Base-by-base conservation (phyloP, 768 basidiomycete species). In the Inosperma sp. region DNA sequence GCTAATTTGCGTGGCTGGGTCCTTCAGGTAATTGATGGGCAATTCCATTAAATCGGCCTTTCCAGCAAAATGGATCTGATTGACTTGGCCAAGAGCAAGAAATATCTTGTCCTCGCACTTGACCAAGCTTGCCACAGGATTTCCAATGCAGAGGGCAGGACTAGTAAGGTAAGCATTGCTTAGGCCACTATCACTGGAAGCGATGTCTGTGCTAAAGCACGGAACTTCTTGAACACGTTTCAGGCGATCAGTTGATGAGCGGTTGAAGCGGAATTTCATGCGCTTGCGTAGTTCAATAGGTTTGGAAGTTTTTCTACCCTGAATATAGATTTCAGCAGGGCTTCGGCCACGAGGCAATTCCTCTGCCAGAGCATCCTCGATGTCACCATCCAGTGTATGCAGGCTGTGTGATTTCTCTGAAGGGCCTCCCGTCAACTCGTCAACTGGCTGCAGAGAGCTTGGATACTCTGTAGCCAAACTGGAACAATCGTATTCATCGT, bases 191-290 rank as follows among this genome's bases (percentile, higher is more conserved):
- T 41, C 13, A 7, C 16, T 41, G 22, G 39, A 21, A 13, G 22
- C 39, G 7, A 25, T 41, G 31, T n/a, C 22, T n/a, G 22, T 7
- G 16, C 27, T n/a, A 54, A 31, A 52, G n/a, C 58, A 23, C 17
- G 35, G 33, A 27, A 60, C 22, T 16, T 33, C 48, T 31, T 59
- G 55, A 3, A 60, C 59, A 14, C 54, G 56, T 21, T 52, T 52
- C 10, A 60, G 39, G 10, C 53, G 44, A 35, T 60, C 59, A 12
- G 58, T 58, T 17, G 61, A 60, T n/a, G n/a, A n/a, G n/a, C n/a
- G n/a, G n/a, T n/a, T n/a, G n/a, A n/a, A n/a, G 27, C 57, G 41
- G 7, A 35, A 48, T n/a, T 30, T 21, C 31, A 59, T 52, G 30
- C 54, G 49, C 43, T 52, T 51, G 9, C 55, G 54, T n/a, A n/a